These are phyloP conservation scores for Ophiobolus disseminans DNA, from an alignment of 2,329 filamentous ascomycete species.

Conservation along the genomic window DNA sequence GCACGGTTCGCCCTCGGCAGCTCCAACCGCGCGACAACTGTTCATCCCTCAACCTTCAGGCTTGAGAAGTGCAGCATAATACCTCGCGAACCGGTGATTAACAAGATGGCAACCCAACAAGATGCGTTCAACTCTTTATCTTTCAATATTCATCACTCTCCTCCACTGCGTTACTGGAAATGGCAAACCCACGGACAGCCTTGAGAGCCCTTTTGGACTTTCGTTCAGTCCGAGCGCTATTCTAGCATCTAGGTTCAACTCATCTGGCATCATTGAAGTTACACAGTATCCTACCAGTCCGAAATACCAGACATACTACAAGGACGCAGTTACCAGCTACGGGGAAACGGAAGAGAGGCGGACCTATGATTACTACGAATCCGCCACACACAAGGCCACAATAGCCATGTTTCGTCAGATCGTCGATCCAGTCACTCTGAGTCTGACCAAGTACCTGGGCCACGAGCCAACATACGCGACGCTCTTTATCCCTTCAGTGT, in stretches of 20 bases:
- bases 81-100: not conserved
- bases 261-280: not conserved
- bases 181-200: not conserved
- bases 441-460: not conserved
- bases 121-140: not conserved
- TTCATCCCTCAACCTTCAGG: not conserved
- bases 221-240: constrained; percentile 1
- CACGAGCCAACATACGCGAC: not conserved
- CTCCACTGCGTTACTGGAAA: not conserved
- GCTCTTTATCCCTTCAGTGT: not conserved
- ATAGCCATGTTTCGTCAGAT: not conserved
- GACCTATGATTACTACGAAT: not conserved
- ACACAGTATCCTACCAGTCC: not conserved
- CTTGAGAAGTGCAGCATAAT: not conserved
- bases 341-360: too few species aligned
- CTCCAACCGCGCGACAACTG: too few species aligned
- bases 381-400: not conserved
- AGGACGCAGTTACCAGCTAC: not conserved
- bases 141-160: not conserved
- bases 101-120: not conserved
- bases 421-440: not conserved
- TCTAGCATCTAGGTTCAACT: constrained; percentile 5
- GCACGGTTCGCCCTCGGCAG: too few species aligned
- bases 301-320: not conserved
- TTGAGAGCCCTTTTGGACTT: not conserved